Base-by-base conservation (phyloP, 257 asterid species). In the Nicotiana knightiana region DNA sequence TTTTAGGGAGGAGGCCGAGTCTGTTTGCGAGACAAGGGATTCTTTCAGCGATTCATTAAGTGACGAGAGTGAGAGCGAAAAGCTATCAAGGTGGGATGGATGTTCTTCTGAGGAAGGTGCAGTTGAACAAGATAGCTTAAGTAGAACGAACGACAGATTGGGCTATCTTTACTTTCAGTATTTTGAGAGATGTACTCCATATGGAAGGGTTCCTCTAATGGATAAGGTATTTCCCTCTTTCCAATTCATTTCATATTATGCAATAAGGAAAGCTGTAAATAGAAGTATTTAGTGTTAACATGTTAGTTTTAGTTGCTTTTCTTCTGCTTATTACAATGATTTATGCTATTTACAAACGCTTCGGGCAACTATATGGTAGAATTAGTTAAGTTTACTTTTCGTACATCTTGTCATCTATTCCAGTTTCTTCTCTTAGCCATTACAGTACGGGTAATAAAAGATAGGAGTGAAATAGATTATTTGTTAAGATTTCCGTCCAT, bases 51-150 rank as follows among this genome's bases (percentile, higher is more conserved):
- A 92, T 83, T 89, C 97, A 7, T 89, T 84, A 79, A 92, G 94
- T 53, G 94, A 92, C 3, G 94, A 92, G 86, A 91, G 94, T 73
- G 97, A 92, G 88, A 85, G 92, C 37, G 97, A 92, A 54, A 92
- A 88, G 88, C 77, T 85, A 16, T 92, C 89, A 39, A 88, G 97
- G 84, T 89, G 94, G 89, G 94, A 92, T 15, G 94, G 97, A 39
- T 90, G 93, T 76, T 89, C 92, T n/a, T 89, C 92, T 11, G 92
- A 89, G 32, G 92, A 89, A 67, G 92, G 88, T 30, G 77, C 90
- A 93, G 26, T 88, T 28, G 85, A 89, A 83, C 97, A 86, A 80
- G 89, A 89, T 73, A 81, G 84, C 59, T 79, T 82, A 54, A 67
- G 84, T 84, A 85, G 84, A 51, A 26, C 55, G 48, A 86, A 88